phyloP scores from a whole-genome alignment of 176 grass and related monocot genomes.

The Musa itinerans region DNA sequence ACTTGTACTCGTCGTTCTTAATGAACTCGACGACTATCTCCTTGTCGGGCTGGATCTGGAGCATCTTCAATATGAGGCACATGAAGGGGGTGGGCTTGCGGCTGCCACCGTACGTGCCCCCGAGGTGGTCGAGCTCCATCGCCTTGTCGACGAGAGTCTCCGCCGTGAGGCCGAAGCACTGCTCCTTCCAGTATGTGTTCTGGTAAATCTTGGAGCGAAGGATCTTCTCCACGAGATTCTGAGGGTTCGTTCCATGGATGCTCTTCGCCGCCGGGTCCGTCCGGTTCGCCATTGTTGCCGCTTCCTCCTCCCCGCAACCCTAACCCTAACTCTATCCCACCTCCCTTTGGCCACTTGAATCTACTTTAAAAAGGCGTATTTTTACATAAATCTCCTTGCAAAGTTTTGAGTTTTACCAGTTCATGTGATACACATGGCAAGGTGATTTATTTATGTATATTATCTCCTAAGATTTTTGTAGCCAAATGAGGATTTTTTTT shows the following conservation, averaged over 20 bases:
- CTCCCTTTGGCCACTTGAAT: not conserved
- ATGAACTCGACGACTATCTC: constrained; percentile 99
- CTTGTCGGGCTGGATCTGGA: constrained; percentile 98
- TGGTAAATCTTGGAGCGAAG: constrained; percentile 95
- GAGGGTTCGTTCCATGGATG: constrained; percentile 92
- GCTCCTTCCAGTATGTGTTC: constrained; percentile 89
- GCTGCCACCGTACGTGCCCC: constrained; percentile 68
- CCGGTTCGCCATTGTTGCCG: constrained; percentile 59
- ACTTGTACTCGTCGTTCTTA: constrained; percentile 99
- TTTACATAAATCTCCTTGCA: no score
- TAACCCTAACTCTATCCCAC: not conserved
- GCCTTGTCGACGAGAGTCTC: constrained; percentile 99
- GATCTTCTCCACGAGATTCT: constrained; percentile 98
- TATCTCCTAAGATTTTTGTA: no score
- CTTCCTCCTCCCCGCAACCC: not conserved
- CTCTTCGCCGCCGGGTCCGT: constrained; percentile 71
- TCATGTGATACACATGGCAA: no score
- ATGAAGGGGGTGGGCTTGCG: constrained; percentile 74
- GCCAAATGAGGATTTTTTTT: no score
- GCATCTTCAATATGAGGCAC: constrained; percentile 97
- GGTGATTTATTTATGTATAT: no score
- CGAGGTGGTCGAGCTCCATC: constrained; percentile 92
- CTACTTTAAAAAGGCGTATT: no score
- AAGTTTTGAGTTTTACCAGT: no score
- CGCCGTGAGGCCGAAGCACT: constrained; percentile 89